phyloP scores from a whole-genome alignment of 805 yeast species.

The Hanseniaspora hatyaiensis region DNA sequence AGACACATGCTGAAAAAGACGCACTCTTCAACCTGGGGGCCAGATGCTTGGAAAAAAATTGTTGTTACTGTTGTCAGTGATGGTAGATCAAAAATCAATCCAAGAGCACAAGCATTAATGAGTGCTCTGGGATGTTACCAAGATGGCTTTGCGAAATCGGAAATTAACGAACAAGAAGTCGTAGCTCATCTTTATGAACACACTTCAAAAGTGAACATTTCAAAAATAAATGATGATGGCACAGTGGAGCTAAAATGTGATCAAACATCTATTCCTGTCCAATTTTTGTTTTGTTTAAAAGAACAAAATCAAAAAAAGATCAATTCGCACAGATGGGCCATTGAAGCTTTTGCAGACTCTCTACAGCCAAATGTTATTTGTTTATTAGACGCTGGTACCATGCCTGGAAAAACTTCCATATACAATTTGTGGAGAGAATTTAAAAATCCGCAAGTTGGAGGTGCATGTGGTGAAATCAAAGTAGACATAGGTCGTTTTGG shows the following conservation, averaged over 20 bases:
- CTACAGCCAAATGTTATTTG: slow-evolving; percentile 74
- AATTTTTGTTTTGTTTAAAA: slow-evolving; percentile 76
- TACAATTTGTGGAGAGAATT: slow-evolving; percentile 86
- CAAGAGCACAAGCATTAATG: slow-evolving; percentile 64
- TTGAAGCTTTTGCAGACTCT: slow-evolving; percentile 79
- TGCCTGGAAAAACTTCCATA: slow-evolving; percentile 72
- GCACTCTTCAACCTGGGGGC: slow-evolving; percentile 77
- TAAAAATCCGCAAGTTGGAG: slow-evolving; percentile 70
- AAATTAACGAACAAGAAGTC: slow-evolving; percentile 70
- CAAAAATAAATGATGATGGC: slow-evolving; percentile 46
- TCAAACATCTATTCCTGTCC: slow-evolving; percentile 63
- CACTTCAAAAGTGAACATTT: slow-evolving; percentile 81
- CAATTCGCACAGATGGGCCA: slow-evolving; percentile 94
- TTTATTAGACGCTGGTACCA: slow-evolving; percentile 87
- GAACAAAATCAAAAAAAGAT: slow-evolving; percentile 83
- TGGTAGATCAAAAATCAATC: slow-evolving; percentile 76
- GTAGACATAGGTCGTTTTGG: slow-evolving; percentile 63
- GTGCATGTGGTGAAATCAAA: slow-evolving; percentile 95
- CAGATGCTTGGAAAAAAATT: slow-evolving; percentile 86
- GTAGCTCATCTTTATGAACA: slow-evolving; percentile 86
- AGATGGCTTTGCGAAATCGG: slow-evolving; percentile 89
- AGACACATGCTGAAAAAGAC: slow-evolving; percentile 56
- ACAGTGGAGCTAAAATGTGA: slow-evolving; percentile 41
- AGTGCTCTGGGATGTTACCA: slow-evolving; percentile 86
- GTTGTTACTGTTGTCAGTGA: slow-evolving; percentile 84